phyloP scores from a whole-genome alignment of 176 grass and related monocot genomes.

The Juncus inflexus region DNA sequence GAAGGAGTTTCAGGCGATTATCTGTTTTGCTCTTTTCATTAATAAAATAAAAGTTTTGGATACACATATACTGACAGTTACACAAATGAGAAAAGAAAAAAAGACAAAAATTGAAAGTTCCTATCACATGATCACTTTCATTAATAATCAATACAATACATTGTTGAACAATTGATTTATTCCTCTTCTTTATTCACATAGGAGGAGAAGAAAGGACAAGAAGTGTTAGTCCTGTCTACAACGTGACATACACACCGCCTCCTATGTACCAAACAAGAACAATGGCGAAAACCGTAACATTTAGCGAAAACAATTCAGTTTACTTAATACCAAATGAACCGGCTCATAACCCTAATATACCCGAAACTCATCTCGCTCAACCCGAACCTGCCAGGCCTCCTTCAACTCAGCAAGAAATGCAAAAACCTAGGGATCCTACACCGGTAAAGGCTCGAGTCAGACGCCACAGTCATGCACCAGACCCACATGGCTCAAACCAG shows the following conservation, averaged over 20 bases:
- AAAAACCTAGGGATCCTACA: conserved; percentile 18
- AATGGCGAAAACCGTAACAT: conserved; percentile 52
- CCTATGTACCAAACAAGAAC: conserved; percentile 32
- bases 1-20: too few species aligned
- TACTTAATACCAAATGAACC: conserved; percentile 42
- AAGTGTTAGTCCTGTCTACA: conserved; percentile 30
- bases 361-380: not conserved
- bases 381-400: conserved; percentile 10
- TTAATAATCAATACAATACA: too few species aligned
- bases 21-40: too few species aligned
- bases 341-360: conserved; percentile 12
- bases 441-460: conserved; percentile 20
- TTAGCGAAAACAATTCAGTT: conserved; percentile 39
- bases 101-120: too few species aligned
- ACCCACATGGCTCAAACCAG: conserved; percentile 1
- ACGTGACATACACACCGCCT: conserved; percentile 35
- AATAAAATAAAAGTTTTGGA: too few species aligned
- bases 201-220: conserved; percentile 35
- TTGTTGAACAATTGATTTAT: not conserved
- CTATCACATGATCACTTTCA: too few species aligned
- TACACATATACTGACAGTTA: too few species aligned
- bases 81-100: too few species aligned
- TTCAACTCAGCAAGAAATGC: conserved; percentile 12
- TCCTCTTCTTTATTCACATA: conserved; percentile 24
- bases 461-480: not conserved